Percentiles rank a stretch among this genome's conserved stretches.
Conservation (phyloP, 2,329 filamentous ascomycete genomes). For the Aspergillus neoniger region DNA sequence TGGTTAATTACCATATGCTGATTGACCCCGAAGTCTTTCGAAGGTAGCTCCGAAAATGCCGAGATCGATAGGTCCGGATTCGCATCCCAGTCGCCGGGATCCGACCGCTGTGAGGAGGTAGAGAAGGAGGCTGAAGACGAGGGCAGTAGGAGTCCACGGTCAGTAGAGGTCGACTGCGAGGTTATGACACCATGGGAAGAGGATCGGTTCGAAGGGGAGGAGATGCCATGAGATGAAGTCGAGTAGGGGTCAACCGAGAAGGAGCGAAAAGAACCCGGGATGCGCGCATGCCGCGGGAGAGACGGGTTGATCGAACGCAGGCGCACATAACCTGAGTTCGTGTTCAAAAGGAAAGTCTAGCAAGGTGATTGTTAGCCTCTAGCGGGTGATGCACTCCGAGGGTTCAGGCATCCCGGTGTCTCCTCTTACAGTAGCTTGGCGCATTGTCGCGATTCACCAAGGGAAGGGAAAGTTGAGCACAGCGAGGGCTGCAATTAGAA, state of each 20-base stretch:
- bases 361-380: conserved; percentile 11
- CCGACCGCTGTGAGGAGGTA: conserved; percentile 30
- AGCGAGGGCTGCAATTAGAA: conserved; percentile 24
- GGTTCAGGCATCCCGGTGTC: background rate
- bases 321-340: conserved; percentile 25
- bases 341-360: conserved; percentile 28
- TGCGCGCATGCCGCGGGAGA: conserved; percentile 19
- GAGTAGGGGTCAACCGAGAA: conserved; percentile 34
- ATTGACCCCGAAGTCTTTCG: conserved; percentile 84
- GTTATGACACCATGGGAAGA: conserved; percentile 20
- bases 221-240: conserved; percentile 16
- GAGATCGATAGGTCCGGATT: conserved; percentile 70
- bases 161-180: conserved; percentile 18
- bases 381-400: background rate
- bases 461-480: conserved; percentile 27
- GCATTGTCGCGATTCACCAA: conserved; percentile 29
- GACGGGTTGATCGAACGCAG: conserved; percentile 23
- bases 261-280: conserved; percentile 27
- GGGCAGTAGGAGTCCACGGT: conserved; percentile 15
- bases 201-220: conserved; percentile 18
- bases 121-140: conserved; percentile 35
- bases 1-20: conserved; percentile 95
- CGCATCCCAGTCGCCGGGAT: conserved; percentile 70
- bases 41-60: conserved; percentile 74
- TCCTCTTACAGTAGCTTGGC: conserved; percentile 33